Conservation (phyloP, 768 basidiomycete genomes). For the Suillus weaverae region DNA sequence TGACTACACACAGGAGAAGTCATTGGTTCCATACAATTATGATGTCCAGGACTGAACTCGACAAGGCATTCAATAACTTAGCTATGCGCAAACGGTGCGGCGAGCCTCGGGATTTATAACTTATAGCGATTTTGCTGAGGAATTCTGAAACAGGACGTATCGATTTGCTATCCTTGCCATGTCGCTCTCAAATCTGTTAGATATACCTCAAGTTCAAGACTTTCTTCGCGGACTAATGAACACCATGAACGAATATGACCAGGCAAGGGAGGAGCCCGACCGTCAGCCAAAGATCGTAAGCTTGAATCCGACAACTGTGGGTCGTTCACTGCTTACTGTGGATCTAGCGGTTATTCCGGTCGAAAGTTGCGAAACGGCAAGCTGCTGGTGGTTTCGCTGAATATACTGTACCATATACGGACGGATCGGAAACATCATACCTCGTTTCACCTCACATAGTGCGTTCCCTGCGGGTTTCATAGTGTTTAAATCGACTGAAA, state of each 20-base stretch:
- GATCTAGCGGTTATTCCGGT: constrained; percentile 55
- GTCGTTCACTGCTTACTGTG: constrained; percentile 13
- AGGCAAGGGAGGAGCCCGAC: constrained; percentile 51
- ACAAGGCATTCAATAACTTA: constrained; percentile 68
- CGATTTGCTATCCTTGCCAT: constrained; percentile 85
- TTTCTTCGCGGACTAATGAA: constrained; percentile 73
- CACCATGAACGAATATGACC: constrained; percentile 76
- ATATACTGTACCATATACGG: constrained; percentile 59
- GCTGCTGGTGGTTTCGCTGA: constrained; percentile 53
- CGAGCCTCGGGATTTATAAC: background rate
- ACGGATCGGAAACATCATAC: constrained; percentile 64
- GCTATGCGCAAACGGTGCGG: constrained; percentile 79
- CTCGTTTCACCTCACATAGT: constrained; percentile 77
- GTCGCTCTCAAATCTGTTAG: constrained; percentile 80
- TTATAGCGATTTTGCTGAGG: constrained; percentile 4
- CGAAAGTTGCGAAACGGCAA: constrained; percentile 56
- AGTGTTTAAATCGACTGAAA: constrained; percentile 6
- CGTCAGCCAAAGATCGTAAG: constrained; percentile 73
- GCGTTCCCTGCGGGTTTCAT: constrained; percentile 26
- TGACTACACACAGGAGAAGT: constrained; percentile 50
- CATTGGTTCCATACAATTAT: constrained; percentile 91
- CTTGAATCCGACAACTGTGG: background rate
- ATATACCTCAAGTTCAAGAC: constrained; percentile 79
- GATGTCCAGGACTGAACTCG: constrained; percentile 71
- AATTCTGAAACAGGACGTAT: constrained; percentile 54